phyloP scores from a whole-genome alignment of 768 basidiomycete species.

The Krasilnikovozyma curviuscula region DNA sequence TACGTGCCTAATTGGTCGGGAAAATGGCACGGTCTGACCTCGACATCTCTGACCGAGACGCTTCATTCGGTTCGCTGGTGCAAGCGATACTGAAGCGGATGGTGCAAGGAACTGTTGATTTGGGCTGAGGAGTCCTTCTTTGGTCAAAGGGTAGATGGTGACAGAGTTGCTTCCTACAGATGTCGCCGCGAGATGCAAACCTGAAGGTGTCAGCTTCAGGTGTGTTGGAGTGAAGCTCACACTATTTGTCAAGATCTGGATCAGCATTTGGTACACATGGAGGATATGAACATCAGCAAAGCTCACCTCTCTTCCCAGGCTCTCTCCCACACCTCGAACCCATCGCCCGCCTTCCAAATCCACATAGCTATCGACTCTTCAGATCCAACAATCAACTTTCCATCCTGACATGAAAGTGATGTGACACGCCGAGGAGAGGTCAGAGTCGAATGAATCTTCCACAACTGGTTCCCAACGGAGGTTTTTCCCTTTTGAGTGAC shows the following conservation, averaged over 20 bases:
- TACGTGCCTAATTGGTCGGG: constrained; percentile 50
- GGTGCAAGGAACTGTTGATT: no score
- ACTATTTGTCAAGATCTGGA: not conserved
- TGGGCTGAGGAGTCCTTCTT: not conserved
- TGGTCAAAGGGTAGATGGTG: not conserved
- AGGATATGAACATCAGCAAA: not conserved
- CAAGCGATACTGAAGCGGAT: no score
- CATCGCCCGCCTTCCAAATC: constrained; percentile 6
- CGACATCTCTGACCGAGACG: constrained; percentile 47
- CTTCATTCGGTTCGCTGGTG: no score
- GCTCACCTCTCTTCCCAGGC: constrained; percentile 10
- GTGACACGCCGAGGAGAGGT: constrained; percentile 35
- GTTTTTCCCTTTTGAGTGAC: constrained; percentile 37
- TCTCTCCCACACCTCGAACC: constrained; percentile 6
- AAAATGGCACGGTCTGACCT: constrained; percentile 50
- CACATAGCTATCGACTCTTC: constrained; percentile 6
- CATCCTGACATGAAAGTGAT: constrained; percentile 36
- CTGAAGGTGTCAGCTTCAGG: not conserved
- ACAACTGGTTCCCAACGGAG: no score
- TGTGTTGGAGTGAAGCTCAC: not conserved
- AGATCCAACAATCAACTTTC: constrained; percentile 3
- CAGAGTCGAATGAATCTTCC: constrained; percentile 67
- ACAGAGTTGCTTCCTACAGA: not conserved
- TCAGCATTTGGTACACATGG: no score
- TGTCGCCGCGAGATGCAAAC: not conserved